Evolutionary conservation across 257 asterid genomes (phyloP).

Genomic region (Solanum tarijense): DNA sequence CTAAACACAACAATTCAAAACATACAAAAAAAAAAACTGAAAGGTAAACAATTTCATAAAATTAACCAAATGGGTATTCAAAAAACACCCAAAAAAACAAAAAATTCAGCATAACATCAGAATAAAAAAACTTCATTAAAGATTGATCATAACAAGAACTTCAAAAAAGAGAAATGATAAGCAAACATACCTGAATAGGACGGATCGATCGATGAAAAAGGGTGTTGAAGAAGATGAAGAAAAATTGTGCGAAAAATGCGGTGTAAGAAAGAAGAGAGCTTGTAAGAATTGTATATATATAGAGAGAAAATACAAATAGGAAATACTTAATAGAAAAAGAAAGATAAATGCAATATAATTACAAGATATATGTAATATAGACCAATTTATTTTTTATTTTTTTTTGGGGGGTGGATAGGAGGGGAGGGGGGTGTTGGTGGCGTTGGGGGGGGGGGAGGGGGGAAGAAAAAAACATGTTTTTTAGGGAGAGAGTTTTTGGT

Average conservation of each 20-base stretch:
- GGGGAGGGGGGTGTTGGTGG: too few species aligned
- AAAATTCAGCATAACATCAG: neutral
- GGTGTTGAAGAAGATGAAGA: neutral
- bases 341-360: too few species aligned
- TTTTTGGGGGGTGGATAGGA: too few species aligned
- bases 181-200: neutral
- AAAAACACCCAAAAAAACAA: neutral
- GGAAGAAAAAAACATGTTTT: too few species aligned
- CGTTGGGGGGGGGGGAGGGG: fast-evolving
- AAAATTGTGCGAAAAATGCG: neutral
- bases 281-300: neutral
- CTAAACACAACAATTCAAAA: neutral
- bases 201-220: neutral
- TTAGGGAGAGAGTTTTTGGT: too few species aligned
- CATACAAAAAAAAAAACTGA: neutral
- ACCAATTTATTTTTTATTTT: neutral
- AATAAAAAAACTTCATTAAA: neutral
- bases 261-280: neutral
- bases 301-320: neutral
- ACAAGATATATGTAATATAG: too few species aligned
- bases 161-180: neutral
- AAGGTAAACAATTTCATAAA: neutral
- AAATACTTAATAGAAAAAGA: neutral
- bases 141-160: neutral
- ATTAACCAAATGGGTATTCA: neutral